Evolutionary conservation across 768 basidiomycete species (phyloP).

Genomic region (Trametes coccinea): DNA sequence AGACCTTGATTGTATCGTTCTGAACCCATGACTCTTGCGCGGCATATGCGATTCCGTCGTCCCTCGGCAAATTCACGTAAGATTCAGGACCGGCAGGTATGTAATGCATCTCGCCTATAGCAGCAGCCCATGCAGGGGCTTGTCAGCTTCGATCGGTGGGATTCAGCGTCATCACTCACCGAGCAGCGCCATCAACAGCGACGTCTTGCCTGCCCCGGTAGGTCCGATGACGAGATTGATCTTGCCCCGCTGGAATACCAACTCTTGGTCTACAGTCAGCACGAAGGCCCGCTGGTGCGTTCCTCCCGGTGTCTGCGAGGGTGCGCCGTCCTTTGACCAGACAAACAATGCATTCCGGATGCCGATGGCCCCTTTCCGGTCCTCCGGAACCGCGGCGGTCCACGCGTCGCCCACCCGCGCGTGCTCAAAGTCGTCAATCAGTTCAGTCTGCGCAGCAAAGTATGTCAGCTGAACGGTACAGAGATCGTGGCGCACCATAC

Average conservation of each 20-base stretch:
- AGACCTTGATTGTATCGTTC: conserved; percentile 42
- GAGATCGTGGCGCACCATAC: not conserved
- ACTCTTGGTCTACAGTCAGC: conserved; percentile 48
- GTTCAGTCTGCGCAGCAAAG: conserved; percentile 17
- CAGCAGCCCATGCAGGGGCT: too few species aligned
- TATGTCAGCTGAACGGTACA: not conserved
- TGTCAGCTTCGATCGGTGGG: too few species aligned
- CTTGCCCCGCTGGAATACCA: conserved; percentile 49
- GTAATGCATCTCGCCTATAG: conserved; percentile 34
- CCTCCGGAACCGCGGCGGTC: not conserved
- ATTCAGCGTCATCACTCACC: conserved; percentile 6
- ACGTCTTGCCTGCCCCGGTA: conserved; percentile 62
- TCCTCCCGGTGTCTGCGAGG: conserved; percentile 5
- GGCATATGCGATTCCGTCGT: conserved; percentile 47
- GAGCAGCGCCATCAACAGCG: conserved; percentile 39
- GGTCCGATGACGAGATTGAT: conserved; percentile 61
- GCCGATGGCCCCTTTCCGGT: conserved; percentile 13
- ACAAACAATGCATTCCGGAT: conserved; percentile 23
- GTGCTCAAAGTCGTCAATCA: conserved; percentile 21
- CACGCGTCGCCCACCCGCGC: not conserved
- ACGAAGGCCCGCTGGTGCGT: conserved; percentile 41
- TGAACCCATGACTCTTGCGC: conserved; percentile 53
- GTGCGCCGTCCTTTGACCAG: conserved; percentile 11
- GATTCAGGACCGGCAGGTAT: conserved; percentile 34
- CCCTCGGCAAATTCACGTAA: conserved; percentile 44